Base-by-base conservation (phyloP, 2,329 filamentous ascomycete genomes). In the Penicillium sclerotigenum region DNA sequence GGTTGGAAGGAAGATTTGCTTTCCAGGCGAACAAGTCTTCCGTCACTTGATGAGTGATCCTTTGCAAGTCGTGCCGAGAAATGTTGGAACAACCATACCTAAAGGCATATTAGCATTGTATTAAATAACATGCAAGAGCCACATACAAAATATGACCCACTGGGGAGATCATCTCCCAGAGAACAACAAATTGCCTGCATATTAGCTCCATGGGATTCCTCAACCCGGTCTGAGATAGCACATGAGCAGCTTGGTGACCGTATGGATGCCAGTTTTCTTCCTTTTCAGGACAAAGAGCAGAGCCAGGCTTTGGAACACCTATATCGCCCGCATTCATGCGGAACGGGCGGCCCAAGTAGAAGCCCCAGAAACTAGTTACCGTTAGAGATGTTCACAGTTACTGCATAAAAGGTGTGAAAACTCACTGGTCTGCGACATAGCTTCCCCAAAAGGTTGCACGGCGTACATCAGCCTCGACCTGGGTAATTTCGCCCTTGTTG, bases 161-260 rank as follows among this genome's bases (percentile, higher is more conserved):
- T 0, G 75, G 74, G 16, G 74, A 74, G 16, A 77, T 73, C 50
- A 75, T 75, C 54, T 78, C 75, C 69, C 75, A 77, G 0, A 78
- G 60, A n/a, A 73, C 62, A 0, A 74, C 70, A 38, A 75, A 73
- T 56, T 74, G 72, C 18, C 70, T 65, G 48, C 68, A 71, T 18
- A 74, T 69, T n/a, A 73, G 55, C 26, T 73, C 71, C 29, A 63
- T 70, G 0, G 69, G 68, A 50, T 69, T 70, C 29, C 57, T 68
- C 31, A 74, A 50, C 7, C 64, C 68, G 2, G 47, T 52, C 10
- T 59, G 55, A 4, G 65, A 42, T 26, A 47, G 36, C 13, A 52
- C 52, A 6, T 66, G 58, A 8, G 59, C 57, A 16, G 48, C 29
- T 28, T 65, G 63, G 18, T 68, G 61, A 7, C 68, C 71, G 49